phyloP scores from a whole-genome alignment of 306 rosid genomes.

The Vigna reflexopilosa region DNA sequence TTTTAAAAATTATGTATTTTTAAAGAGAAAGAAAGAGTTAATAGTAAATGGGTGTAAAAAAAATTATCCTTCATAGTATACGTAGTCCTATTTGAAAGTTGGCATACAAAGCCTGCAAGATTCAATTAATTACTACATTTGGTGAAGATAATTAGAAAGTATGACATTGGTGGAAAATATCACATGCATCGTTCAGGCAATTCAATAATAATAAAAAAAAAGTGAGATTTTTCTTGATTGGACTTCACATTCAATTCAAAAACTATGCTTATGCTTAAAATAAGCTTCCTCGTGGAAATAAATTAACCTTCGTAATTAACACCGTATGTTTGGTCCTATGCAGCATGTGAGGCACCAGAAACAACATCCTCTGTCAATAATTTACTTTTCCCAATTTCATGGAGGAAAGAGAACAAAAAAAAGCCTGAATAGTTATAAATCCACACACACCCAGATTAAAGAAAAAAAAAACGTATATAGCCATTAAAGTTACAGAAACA shows the following conservation, averaged over 20 bases:
- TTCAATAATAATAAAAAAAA: not conserved
- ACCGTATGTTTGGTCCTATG: not conserved
- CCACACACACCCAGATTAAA: not conserved
- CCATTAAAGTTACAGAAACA: not conserved
- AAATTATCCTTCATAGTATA: no score
- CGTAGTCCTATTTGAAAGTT: not conserved
- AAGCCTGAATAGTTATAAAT: not conserved
- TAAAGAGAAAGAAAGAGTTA: no score
- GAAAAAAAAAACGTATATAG: not conserved
- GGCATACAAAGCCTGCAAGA: not conserved
- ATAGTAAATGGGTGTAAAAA: no score
- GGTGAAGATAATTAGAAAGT: not conserved
- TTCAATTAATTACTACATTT: not conserved
- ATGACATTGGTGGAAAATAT: not conserved
- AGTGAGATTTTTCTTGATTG: not conserved
- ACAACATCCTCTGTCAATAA: not conserved
- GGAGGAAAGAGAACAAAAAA: slow-evolving; percentile 10
- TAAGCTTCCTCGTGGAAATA: slow-evolving; percentile 16
- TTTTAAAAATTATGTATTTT: no score
- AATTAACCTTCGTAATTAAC: slow-evolving; percentile 15
- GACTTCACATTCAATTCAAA: not conserved
- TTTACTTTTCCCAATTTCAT: slow-evolving; percentile 33
- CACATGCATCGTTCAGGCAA: not conserved
- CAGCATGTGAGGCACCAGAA: not conserved
- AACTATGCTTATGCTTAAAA: not conserved